Conservation (phyloP, 805 yeast genomes). For the Metschnikowia reukaufii region DNA sequence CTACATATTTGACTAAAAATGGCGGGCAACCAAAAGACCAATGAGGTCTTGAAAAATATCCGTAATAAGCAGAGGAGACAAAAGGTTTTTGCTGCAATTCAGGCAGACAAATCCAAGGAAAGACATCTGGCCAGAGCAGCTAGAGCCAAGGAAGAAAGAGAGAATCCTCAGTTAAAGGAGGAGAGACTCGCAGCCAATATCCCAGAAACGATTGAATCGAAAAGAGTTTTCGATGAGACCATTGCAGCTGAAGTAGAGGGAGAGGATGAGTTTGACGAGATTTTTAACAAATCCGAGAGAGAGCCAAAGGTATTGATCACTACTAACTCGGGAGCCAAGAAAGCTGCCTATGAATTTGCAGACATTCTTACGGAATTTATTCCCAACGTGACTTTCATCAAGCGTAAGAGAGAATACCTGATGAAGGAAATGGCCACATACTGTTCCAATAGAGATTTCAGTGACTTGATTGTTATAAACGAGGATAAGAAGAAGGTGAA, state of each 20-base stretch:
- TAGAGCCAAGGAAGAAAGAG: constrained; percentile 84
- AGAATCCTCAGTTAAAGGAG: constrained; percentile 77
- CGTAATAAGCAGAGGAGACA: constrained; percentile 81
- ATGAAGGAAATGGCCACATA: constrained; percentile 85
- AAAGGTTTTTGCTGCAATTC: constrained; percentile 68
- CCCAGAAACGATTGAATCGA: constrained; percentile 79
- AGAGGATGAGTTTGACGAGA: constrained; percentile 58
- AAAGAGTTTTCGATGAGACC: constrained; percentile 86
- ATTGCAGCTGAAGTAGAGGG: constrained; percentile 59
- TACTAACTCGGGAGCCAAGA: constrained; percentile 82
- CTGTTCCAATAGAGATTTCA: constrained; percentile 79
- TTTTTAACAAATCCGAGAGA: constrained; percentile 26
- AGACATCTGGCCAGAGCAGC: constrained; percentile 76
- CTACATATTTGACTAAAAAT: background rate
- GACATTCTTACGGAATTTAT: constrained; percentile 79
- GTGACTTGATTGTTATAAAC: constrained; percentile 85
- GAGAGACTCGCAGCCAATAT: constrained; percentile 76
- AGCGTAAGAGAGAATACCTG: constrained; percentile 78
- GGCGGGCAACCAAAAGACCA: constrained; percentile 11
- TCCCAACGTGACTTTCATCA: constrained; percentile 83
- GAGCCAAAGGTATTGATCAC: constrained; percentile 89
- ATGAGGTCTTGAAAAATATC: constrained; percentile 38
- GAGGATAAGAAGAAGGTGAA: constrained; percentile 92
- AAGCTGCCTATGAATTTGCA: constrained; percentile 87
- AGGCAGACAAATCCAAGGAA: constrained; percentile 71